Percentiles rank a stretch among this genome's conserved stretches.
Conservation (phyloP, 192 early-diverging fungal species). For the Diversispora eburnea region DNA sequence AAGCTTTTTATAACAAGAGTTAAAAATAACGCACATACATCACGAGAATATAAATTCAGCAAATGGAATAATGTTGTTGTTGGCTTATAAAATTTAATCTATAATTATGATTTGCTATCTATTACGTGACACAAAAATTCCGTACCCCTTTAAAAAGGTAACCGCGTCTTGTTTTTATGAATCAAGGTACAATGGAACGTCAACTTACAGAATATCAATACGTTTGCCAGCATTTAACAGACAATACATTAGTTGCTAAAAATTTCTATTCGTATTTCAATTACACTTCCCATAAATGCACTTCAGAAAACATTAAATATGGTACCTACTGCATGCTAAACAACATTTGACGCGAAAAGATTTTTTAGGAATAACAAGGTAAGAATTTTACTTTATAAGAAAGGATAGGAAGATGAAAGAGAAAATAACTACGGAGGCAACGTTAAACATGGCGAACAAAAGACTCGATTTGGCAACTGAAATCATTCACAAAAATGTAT, state of each 20-base stretch:
- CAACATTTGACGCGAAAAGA: background rate
- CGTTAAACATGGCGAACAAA: constrained; percentile 27
- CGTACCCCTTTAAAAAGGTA: too few relatives aligned
- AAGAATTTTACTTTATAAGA: constrained; percentile 6
- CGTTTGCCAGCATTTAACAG: background rate
- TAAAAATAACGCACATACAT: too few relatives aligned
- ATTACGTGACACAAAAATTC: too few relatives aligned
- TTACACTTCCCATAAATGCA: constrained; percentile 1
- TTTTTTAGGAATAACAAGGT: constrained; percentile 8
- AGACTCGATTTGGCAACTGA: background rate
- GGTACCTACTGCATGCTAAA: background rate
- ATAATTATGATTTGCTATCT: too few relatives aligned
- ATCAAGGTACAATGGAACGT: background rate
- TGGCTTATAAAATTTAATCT: too few relatives aligned
- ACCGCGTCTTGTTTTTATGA: background rate
- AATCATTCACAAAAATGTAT: constrained; percentile 1
- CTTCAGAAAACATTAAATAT: constrained; percentile 9
- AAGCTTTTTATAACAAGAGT: too few relatives aligned
- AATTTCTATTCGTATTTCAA: constrained; percentile 11
- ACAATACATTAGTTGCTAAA: background rate
- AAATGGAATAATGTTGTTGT: too few relatives aligned
- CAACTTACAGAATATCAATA: constrained; percentile 8
- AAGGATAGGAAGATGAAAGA: constrained; percentile 12
- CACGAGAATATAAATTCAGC: too few relatives aligned
- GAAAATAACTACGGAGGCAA: background rate